A percentile compares a stretch with the other conserved stretches of the same genome.
Evolutionary conservation across 2,329 filamentous ascomycete species (phyloP).

Genomic region (Neopestalotiopsis rosae): DNA sequence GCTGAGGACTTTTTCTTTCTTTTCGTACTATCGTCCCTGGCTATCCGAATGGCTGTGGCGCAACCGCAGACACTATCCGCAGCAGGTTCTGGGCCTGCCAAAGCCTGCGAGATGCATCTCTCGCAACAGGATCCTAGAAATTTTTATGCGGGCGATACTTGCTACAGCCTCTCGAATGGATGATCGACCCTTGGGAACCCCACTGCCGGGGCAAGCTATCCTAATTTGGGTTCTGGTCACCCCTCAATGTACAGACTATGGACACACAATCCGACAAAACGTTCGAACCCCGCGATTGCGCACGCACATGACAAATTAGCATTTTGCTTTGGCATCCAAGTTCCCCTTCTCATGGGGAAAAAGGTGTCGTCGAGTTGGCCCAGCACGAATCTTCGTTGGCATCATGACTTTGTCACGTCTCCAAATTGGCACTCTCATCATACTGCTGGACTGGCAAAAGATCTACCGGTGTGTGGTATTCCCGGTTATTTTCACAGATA

Average conservation of each 20-base stretch:
- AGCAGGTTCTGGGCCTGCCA: neutral
- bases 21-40: neutral
- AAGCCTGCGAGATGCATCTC: neutral
- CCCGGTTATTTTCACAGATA: too few relatives aligned
- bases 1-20: neutral
- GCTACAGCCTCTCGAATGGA: neutral
- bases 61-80: neutral
- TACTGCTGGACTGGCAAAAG: too few relatives aligned
- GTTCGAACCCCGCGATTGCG: neutral
- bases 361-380: too few relatives aligned
- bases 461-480: too few relatives aligned
- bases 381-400: too few relatives aligned
- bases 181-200: neutral
- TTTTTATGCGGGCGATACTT: constrained; percentile 1
- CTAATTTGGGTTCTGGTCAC: neutral
- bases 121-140: neutral
- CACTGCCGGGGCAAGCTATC: constrained; percentile 5
- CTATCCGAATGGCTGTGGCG: neutral
- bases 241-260: neutral
- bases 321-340: too few relatives aligned
- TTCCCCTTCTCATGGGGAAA: too few relatives aligned
- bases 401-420: too few relatives aligned
- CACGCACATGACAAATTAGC: too few relatives aligned
- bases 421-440: too few relatives aligned
- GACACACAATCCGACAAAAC: neutral